Evolutionary conservation across 495 filamentous ascomycete genomes (phyloP).

Genomic region (Talaromyces liani): DNA sequence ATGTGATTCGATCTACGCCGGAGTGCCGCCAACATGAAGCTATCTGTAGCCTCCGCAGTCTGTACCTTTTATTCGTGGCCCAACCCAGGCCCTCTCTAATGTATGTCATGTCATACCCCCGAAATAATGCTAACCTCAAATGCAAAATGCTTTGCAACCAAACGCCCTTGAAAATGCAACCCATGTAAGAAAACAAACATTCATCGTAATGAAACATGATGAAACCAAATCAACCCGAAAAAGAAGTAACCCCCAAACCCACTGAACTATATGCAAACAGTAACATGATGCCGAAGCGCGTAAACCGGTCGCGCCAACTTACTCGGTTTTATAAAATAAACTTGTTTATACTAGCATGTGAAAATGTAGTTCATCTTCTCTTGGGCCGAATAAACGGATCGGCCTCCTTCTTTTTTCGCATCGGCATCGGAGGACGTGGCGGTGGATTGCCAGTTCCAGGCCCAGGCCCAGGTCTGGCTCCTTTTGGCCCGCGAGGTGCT

Average conservation of each 20-base stretch:
- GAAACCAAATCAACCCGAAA: background rate
- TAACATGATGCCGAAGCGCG: background rate
- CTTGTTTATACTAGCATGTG: background rate
- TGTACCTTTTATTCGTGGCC: background rate
- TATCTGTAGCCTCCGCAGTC: background rate
- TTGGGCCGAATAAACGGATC: slow-evolving; percentile 50
- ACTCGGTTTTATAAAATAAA: background rate
- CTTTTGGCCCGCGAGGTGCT: slow-evolving; percentile 6
- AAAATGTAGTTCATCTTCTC: slow-evolving; percentile 18
- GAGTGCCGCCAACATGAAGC: background rate
- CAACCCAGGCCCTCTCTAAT: background rate
- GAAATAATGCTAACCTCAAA: background rate
- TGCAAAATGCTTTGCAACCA: background rate
- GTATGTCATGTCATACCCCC: background rate
- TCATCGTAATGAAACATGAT: background rate
- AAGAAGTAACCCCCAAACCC: background rate
- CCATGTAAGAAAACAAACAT: background rate
- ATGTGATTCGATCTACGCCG: too few species aligned
- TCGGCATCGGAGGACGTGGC: slow-evolving; percentile 25
- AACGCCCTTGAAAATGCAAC: background rate
- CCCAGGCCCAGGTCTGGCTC: background rate
- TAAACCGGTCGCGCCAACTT: background rate
- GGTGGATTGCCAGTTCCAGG: background rate
- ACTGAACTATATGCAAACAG: background rate
- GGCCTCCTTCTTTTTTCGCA: slow-evolving; percentile 39